phyloP scores from a whole-genome alignment of 2,329 filamentous ascomycete species.

The Beauveria brongniartii region DNA sequence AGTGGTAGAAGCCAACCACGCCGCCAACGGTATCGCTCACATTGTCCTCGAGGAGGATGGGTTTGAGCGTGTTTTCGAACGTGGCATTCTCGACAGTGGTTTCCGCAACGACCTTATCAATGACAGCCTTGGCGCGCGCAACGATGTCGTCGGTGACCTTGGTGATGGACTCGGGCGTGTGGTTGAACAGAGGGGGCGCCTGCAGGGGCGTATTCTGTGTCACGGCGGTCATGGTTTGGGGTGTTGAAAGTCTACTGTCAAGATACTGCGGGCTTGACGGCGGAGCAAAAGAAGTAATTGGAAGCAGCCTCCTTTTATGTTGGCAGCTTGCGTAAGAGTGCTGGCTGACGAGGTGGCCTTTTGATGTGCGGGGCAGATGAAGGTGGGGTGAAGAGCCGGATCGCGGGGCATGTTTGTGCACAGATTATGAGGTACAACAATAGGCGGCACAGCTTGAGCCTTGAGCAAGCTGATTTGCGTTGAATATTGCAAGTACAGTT shows the following conservation, averaged over 20 bases:
- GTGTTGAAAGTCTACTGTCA: neutral
- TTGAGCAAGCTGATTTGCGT: too few species aligned
- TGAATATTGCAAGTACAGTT: too few species aligned
- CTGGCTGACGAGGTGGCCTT: neutral
- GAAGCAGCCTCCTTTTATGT: neutral
- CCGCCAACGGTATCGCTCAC: slow-evolving; percentile 54
- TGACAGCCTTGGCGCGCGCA: slow-evolving; percentile 50
- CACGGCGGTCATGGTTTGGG: neutral
- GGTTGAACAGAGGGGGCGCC: slow-evolving; percentile 68
- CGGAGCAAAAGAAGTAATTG: neutral
- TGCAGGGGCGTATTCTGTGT: slow-evolving; percentile 51
- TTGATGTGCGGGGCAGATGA: slow-evolving; percentile 1
- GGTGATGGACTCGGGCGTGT: slow-evolving; percentile 61
- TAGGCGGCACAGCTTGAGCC: neutral
- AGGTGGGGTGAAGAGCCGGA: slow-evolving; percentile 3
- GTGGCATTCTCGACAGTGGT: slow-evolving; percentile 43
- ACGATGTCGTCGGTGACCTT: slow-evolving; percentile 60
- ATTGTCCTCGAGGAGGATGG: slow-evolving; percentile 56
- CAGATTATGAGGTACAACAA: neutral
- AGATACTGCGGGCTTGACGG: neutral
- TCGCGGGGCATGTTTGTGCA: neutral
- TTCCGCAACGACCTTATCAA: slow-evolving; percentile 59
- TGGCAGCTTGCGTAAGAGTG: neutral
- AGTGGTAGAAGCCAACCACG: slow-evolving; percentile 73
- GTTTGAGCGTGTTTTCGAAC: slow-evolving; percentile 49